A percentile compares a stretch with the other conserved stretches of the same genome.
phyloP scores from a whole-genome alignment of 1,284 basidiomycete species.

The Calocybe gambosa region DNA sequence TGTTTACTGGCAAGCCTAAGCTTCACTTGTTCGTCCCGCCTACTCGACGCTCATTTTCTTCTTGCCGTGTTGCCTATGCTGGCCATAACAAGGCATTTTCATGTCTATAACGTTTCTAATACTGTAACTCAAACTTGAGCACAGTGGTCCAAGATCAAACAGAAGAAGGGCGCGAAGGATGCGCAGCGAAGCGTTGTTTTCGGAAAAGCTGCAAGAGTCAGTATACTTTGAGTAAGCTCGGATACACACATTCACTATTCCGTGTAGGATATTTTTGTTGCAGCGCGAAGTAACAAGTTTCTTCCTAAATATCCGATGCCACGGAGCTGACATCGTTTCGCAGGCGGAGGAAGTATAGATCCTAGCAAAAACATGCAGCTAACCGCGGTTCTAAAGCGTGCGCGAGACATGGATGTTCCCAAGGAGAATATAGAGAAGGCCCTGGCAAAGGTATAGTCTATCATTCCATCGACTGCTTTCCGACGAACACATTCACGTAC shows the following conservation, averaged over 20 bases:
- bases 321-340: conserved; percentile 6
- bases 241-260: conserved; percentile 1
- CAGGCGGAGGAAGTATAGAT: conserved; percentile 62
- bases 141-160: conserved; percentile 87
- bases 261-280: conserved; percentile 62
- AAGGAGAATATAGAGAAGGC: conserved; percentile 75
- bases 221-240: conserved; percentile 17
- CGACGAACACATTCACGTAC: neutral
- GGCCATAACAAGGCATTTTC: conserved; percentile 64
- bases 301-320: neutral
- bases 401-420: conserved; percentile 64
- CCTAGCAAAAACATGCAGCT: conserved; percentile 61
- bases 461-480: neutral
- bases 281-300: conserved; percentile 49
- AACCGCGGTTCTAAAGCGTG: conserved; percentile 53
- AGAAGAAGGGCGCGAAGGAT: conserved; percentile 73
- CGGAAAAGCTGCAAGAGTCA: conserved; percentile 53
- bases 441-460: conserved; percentile 49
- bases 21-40: conserved; percentile 8
- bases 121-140: neutral
- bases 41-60: conserved; percentile 31
- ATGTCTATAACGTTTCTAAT: neutral
- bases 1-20: conserved; percentile 10
- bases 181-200: conserved; percentile 57
- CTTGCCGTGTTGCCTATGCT: conserved; percentile 30